Evolutionary conservation across 768 basidiomycete species (phyloP), one percentile per base, ranked within the genome.

Genomic region (Rhodotorula babjevae): DNA sequence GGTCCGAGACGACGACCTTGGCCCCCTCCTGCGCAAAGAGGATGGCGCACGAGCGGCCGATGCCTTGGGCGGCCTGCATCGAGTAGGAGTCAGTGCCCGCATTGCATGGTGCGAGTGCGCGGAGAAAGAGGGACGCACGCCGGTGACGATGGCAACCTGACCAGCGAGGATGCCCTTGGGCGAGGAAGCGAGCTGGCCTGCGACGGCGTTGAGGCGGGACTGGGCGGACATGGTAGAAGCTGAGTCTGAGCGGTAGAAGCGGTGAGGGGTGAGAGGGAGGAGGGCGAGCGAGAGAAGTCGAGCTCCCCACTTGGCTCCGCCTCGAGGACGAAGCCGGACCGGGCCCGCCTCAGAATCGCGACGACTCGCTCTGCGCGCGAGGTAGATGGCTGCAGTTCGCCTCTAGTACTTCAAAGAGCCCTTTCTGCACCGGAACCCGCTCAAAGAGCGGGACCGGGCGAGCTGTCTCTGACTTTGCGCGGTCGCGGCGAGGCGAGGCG

Each of bases 121-220:
- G 44, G 46, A 27, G 44, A 46, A 11, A n/a, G 47, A 47, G 29
- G 53, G 57, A 53, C 25, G 46, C 36, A 77, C 78, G 88, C 90
- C 91, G 62, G 91, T 93, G 77, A 93, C 88, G 79, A 93, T 91
- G 25, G 89, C 90, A 15, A 92, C 90, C 77, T 92, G 89, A 12
- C 87, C 89, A 2, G 83, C 84, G 61, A 91, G 83, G 57, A 92
- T 56, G 2, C 70, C 70, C 47, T 56, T 25, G 7, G 65, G 58
- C 18, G 69, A 36, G 0, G 52, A 61, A 27, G 70, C 61, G 56
- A 71, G 65, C 50, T 67, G 65, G 21, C 42, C 19, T 0, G 65
- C 49, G n/a, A 71, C 70, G 53, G 65, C 65, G 21, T 47, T 33
- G 33, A 71, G 65, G 19, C 70, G 70, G 44, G 12, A 6, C 18